Evolutionary conservation across 1,284 basidiomycete genomes (phyloP).

Genomic region (Sporisorium sorghi): DNA sequence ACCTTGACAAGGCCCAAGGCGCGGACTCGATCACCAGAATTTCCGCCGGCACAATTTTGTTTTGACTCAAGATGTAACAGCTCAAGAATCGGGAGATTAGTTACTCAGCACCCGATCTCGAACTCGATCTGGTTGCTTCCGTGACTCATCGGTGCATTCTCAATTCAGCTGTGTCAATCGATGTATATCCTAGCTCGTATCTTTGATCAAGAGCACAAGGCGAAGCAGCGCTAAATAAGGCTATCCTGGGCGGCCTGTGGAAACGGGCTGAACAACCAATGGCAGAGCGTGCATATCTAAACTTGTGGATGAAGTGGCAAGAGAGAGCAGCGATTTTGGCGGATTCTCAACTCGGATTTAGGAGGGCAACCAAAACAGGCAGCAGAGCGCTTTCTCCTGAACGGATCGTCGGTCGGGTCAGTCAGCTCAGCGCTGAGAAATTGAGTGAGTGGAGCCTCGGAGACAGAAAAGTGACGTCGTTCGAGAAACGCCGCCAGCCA

Average conservation of each 20-base stretch:
- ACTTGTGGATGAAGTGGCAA: background rate
- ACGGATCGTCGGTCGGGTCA: conserved; percentile 4
- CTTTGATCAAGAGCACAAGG: background rate
- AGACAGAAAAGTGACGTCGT: background rate
- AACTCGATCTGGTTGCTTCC: background rate
- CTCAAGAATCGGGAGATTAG: too few relatives aligned
- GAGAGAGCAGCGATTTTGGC: conserved; percentile 5
- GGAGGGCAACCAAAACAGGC: background rate
- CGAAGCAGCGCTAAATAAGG: background rate
- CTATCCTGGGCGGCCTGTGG: background rate
- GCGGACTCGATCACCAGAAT: conserved; percentile 28
- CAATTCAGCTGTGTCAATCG: background rate
- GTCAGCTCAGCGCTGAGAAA: conserved; percentile 13
- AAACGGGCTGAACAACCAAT: conserved; percentile 15
- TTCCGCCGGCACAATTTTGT: background rate
- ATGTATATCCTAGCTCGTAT: too few relatives aligned
- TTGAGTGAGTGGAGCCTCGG: conserved; percentile 17
- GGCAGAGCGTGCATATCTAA: conserved; percentile 34
- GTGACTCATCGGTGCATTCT: background rate
- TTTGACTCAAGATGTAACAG: background rate
- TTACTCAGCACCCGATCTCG: background rate
- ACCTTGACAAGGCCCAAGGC: conserved; percentile 15
- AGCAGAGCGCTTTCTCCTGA: conserved; percentile 6
- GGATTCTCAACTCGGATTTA: conserved; percentile 23
- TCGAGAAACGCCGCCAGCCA: too few relatives aligned